A percentile compares a stretch with the other conserved stretches of the same genome.
phyloP scores from a whole-genome alignment of 2,329 filamentous ascomycete genomes.

The Lachnellula occidentalis region DNA sequence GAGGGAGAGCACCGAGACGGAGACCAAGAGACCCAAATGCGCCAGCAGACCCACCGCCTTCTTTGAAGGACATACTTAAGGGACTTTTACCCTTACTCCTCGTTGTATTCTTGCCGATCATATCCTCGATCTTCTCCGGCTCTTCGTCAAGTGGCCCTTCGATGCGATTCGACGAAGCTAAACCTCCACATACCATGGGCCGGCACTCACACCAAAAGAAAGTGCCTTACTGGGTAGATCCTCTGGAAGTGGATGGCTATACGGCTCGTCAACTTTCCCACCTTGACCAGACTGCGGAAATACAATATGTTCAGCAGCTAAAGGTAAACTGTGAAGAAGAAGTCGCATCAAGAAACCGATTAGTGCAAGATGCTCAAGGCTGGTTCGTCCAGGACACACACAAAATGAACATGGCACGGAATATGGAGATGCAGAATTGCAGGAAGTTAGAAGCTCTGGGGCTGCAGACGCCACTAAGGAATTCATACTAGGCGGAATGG shows the following conservation, averaged over 20 bases:
- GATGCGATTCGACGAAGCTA: conserved; percentile 69
- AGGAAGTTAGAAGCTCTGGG: conserved; percentile 48
- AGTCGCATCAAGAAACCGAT: conserved; percentile 45
- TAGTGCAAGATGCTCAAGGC: conserved; percentile 61
- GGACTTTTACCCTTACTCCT: conserved; percentile 83
- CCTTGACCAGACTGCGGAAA: conserved; percentile 74
- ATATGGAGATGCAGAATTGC: conserved; percentile 56
- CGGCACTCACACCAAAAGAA: conserved; percentile 66
- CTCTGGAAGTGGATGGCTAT: conserved; percentile 67
- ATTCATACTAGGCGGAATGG: not conserved
- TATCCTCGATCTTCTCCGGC: conserved; percentile 71
- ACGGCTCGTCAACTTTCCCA: conserved; percentile 62
- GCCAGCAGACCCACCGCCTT: conserved; percentile 45
- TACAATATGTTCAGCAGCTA: conserved; percentile 62
- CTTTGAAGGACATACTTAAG: conserved; percentile 49
- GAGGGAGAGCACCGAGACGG: conserved; percentile 69
- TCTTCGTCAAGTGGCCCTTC: conserved; percentile 55
- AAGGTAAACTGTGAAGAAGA: conserved; percentile 71
- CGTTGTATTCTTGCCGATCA: conserved; percentile 78
- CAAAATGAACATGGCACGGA: conserved; percentile 45
- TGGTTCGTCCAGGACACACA: conserved; percentile 64
- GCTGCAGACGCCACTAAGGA: conserved; percentile 13
- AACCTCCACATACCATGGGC: conserved; percentile 66
- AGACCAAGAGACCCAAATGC: conserved; percentile 63
- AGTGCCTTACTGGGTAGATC: conserved; percentile 82